These are phyloP conservation scores for Plasmodium chabaudi DNA, from an alignment of 169 alveolate genomes.

Conservation along the genomic window DNA sequence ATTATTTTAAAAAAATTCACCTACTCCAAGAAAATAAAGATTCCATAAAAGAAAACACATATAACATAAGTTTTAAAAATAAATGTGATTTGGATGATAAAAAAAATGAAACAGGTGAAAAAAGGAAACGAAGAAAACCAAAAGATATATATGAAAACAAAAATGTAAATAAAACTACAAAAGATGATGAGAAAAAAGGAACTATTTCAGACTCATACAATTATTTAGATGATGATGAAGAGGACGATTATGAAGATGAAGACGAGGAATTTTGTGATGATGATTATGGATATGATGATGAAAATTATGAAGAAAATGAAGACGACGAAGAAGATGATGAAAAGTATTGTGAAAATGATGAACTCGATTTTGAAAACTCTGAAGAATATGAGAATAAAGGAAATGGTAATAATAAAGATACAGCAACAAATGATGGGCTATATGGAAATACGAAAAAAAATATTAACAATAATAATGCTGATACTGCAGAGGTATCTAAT, in stretches of 20 bases:
- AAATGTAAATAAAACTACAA: not conserved
- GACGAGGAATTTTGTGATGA: constrained; percentile 8
- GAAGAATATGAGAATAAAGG: constrained; percentile 10
- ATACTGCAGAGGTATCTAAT: not conserved
- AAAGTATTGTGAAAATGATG: constrained; percentile 4
- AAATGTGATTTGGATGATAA: too few species aligned
- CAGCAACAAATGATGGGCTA: not conserved
- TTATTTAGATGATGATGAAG: constrained; percentile 16
- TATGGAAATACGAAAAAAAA: not conserved
- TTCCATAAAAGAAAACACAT: not conserved
- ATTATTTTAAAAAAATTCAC: constrained; percentile 35
- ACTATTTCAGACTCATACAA: not conserved
- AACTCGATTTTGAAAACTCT: not conserved
- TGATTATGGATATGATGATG: constrained; percentile 12
- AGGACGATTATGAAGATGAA: constrained; percentile 24
- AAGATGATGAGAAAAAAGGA: constrained; percentile 16
- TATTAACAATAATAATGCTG: constrained; percentile 1
- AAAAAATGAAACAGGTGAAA: constrained; percentile 9
- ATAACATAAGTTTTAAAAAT: too few species aligned
- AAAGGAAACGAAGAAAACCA: not conserved
- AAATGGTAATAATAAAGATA: not conserved
- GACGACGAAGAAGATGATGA: constrained; percentile 26
- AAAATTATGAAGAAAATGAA: constrained; percentile 5
- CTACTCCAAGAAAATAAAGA: not conserved
- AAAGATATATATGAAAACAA: not conserved